Evolutionary conservation across 371 early-diverging fungal genomes (phyloP), one percentile per base, ranked within the genome.

Genomic region (Lichtheimia hyalospora): DNA sequence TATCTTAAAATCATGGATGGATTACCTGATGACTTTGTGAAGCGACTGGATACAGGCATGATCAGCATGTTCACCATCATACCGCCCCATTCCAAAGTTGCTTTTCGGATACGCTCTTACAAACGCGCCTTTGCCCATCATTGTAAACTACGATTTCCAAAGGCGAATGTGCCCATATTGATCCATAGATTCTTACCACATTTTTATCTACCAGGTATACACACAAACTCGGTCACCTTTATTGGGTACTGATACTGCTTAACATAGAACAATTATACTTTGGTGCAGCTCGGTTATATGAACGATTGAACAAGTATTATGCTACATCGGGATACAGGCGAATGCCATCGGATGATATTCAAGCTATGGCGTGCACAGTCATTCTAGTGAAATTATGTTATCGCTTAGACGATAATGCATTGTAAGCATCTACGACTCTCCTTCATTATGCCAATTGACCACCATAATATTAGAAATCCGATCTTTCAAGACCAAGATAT

Each of bases 371-470:
- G 1, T 24, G 44, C 10, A 24, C 42, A 3, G 14, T 44, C 24
- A 44, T 55, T 24, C 12, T 55, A 10, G n/a, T 55, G n/a, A 55
- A 55, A 21, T 0, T 55, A 5, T 43, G 41, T 21, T 55, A 55
- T 24, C n/a, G n/a, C 44, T 2, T 55, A 3, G 56, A 55, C 15
- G 56, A 55, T 44, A 20, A 41, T 16, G 43, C 42, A 16, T 46
- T 21, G 46, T 46, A 46, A 16, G 46, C 0, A 21, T 46, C 46
- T 7, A 21, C 16, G 46, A 20, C 46, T 5, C 46, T 46, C n/a
- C 10, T 14, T 0, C 46, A 46, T 6, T 21, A n/a, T 10, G 2
- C 46, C 5, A 0, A 46, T 8, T 34, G 34, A 46, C 46, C 0
- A 46, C 21, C 21, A n/a, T 46, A 6, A 14, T 1, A 18, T 46